Conservation (phyloP, 2,329 filamentous ascomycete genomes). For the Fusarium gaditjirri region DNA sequence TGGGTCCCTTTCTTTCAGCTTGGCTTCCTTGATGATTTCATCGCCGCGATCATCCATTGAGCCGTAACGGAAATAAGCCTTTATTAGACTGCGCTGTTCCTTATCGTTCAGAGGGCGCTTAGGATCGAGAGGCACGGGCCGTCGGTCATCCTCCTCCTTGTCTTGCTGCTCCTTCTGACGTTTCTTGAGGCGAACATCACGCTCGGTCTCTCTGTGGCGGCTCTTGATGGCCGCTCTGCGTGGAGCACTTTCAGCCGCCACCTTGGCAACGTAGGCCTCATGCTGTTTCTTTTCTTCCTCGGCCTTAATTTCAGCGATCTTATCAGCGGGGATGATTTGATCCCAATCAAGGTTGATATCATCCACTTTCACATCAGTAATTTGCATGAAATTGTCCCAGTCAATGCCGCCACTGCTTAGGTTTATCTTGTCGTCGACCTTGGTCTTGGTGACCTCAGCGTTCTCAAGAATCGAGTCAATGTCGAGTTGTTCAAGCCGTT, state of each 20-base stretch:
- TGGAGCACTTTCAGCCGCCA: slow-evolving; percentile 87
- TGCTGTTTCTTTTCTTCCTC: slow-evolving; percentile 88
- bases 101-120: slow-evolving; percentile 91
- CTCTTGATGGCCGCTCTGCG: slow-evolving; percentile 75
- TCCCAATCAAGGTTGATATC: slow-evolving; percentile 87
- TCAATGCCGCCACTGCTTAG: slow-evolving; percentile 87
- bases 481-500: slow-evolving; percentile 95
- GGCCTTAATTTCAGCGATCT: slow-evolving; percentile 87
- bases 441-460: slow-evolving; percentile 95
- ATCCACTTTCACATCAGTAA: slow-evolving; percentile 97
- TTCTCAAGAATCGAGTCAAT: slow-evolving; percentile 98
- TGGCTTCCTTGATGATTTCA: slow-evolving; percentile 88
- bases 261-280: slow-evolving; percentile 82
- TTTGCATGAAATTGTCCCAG: slow-evolving; percentile 96
- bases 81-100: slow-evolving; percentile 90
- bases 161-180: slow-evolving; percentile 72
- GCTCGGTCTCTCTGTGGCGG: slow-evolving; percentile 67
- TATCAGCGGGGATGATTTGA: slow-evolving; percentile 94
- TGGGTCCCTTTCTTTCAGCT: slow-evolving; percentile 82
- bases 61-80: slow-evolving; percentile 90
- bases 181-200: slow-evolving; percentile 75
- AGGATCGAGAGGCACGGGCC: slow-evolving; percentile 80
- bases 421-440: slow-evolving; percentile 90
- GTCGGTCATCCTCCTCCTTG: slow-evolving; percentile 75
- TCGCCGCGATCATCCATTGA: slow-evolving; percentile 88